These are phyloP conservation scores for Elaeagnus macrophylla DNA, from an alignment of 306 rosid species.

Conservation along the genomic window DNA sequence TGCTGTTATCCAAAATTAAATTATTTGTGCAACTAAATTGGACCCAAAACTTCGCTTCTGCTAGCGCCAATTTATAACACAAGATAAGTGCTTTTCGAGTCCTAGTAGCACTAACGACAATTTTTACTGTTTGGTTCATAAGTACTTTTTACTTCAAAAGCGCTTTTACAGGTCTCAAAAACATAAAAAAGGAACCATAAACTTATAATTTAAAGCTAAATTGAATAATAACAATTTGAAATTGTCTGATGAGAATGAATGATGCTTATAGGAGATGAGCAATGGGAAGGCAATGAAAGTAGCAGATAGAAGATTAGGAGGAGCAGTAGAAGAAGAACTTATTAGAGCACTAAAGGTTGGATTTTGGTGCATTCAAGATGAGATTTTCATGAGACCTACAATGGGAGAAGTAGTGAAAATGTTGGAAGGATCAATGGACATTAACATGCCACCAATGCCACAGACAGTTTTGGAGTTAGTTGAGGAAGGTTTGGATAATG, in stretches of 20 bases:
- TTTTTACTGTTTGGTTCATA: no score
- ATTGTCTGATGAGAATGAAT: slow-evolving; percentile 1
- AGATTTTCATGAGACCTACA: slow-evolving; percentile 64
- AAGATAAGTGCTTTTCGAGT: no score
- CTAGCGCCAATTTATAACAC: no score
- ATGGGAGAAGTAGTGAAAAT: slow-evolving; percentile 91
- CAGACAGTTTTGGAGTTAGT: slow-evolving; percentile 73
- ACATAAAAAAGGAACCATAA: no score
- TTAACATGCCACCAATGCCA: slow-evolving; percentile 85
- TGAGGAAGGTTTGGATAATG: slow-evolving; percentile 78
- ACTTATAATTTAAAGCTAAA: no score
- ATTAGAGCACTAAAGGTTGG: slow-evolving; percentile 62
- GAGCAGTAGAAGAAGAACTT: slow-evolving; percentile 70
- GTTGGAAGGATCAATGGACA: slow-evolving; percentile 59
- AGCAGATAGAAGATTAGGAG: slow-evolving; percentile 66
- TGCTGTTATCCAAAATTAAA: no score
- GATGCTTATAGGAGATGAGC: slow-evolving; percentile 45
- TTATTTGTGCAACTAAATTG: no score
- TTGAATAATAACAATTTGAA: not conserved
- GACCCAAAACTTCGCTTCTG: no score
- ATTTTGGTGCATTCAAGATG: slow-evolving; percentile 97
- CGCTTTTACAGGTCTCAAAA: no score
- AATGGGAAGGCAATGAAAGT: slow-evolving; percentile 52
- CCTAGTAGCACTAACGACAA: no score
- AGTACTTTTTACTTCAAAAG: no score